These are phyloP conservation scores for Dactylellina leptospora DNA, from an alignment of 2,329 filamentous ascomycete genomes.

Conservation along the genomic window DNA sequence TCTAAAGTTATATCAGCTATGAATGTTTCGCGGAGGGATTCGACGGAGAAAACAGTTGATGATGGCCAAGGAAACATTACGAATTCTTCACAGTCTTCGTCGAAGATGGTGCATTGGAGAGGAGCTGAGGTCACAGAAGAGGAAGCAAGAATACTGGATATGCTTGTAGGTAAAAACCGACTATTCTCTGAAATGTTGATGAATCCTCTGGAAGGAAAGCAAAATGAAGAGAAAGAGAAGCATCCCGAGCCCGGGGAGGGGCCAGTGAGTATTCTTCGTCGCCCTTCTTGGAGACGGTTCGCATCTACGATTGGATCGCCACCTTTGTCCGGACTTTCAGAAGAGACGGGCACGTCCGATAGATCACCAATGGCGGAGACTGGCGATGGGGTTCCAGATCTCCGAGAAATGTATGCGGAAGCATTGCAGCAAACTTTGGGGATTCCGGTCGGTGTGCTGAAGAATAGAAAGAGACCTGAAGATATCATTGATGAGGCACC, in stretches of 20 bases:
- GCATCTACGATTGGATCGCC: conserved; percentile 41
- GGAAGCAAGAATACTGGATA: conserved; percentile 48
- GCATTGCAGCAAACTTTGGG: conserved; percentile 35
- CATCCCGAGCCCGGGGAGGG: conserved; percentile 17
- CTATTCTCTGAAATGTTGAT: conserved; percentile 42
- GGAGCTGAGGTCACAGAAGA: conserved; percentile 45
- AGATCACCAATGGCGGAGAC: conserved; percentile 15
- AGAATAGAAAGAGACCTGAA: conserved; percentile 21
- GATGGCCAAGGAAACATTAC: conserved; percentile 1
- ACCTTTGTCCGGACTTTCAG: conserved; percentile 36
- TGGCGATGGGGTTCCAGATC: conserved; percentile 16
- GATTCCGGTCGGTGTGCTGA: conserved; percentile 15
- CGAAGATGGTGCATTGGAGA: conserved; percentile 42
- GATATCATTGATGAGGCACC: conserved; percentile 13
- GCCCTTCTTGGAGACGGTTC: conserved; percentile 46
- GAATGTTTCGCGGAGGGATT: conserved; percentile 22
- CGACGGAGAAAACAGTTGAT: conserved; percentile 17
- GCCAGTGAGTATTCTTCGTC: conserved; percentile 23
- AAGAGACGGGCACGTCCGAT: conserved; percentile 19
- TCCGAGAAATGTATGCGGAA: conserved; percentile 41
- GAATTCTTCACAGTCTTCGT: conserved; percentile 5
- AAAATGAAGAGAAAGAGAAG: conserved; percentile 16
- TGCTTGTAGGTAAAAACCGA: conserved; percentile 38
- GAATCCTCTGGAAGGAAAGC: conserved; percentile 24
- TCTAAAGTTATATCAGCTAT: conserved; percentile 38